Conservation (phyloP, 805 yeast genomes). For the Lachancea kluyveri region DNA sequence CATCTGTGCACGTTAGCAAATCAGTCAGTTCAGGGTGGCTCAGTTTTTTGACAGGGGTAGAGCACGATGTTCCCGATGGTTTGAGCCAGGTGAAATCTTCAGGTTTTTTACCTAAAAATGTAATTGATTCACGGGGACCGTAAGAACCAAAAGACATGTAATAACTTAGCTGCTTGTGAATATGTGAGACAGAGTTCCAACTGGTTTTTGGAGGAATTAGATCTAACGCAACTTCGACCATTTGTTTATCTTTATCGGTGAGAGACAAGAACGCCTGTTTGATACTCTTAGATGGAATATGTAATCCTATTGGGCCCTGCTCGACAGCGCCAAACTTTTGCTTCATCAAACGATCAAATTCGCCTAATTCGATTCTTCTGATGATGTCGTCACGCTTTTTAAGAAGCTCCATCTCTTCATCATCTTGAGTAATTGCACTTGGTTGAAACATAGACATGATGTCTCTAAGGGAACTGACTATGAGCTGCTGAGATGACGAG, state of each 20-base stretch:
- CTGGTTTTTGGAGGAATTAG: constrained; percentile 24
- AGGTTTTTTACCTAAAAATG: constrained; percentile 45
- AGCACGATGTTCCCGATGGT: no score
- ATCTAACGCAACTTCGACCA: constrained; percentile 3
- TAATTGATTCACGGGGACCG: constrained; percentile 60
- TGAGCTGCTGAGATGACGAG: constrained; percentile 8
- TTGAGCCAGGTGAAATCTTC: constrained; percentile 53
- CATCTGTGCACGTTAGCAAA: constrained; percentile 6
- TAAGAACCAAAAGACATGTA: constrained; percentile 63
- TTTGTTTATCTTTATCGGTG: constrained; percentile 2
- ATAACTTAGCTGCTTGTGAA: constrained; percentile 51
- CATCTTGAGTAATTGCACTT: constrained; percentile 19
- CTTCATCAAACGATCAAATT: constrained; percentile 11
- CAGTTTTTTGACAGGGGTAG: constrained; percentile 40
- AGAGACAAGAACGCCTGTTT: constrained; percentile 1
- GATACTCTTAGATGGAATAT: constrained; percentile 1
- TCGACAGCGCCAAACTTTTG: no score
- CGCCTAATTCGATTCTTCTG: constrained; percentile 12
- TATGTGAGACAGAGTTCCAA: constrained; percentile 47
- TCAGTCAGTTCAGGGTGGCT: constrained; percentile 26
- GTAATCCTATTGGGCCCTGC: no score
- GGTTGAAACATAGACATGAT: constrained; percentile 22
- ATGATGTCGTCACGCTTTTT: constrained; percentile 7
- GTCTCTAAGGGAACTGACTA: constrained; percentile 21
- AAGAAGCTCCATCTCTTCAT: constrained; percentile 15